Percentiles rank a stretch among this genome's conserved stretches.
Conservation (phyloP, 164 flowering plant genomes). For the Nymphaea thermarum region DNA sequence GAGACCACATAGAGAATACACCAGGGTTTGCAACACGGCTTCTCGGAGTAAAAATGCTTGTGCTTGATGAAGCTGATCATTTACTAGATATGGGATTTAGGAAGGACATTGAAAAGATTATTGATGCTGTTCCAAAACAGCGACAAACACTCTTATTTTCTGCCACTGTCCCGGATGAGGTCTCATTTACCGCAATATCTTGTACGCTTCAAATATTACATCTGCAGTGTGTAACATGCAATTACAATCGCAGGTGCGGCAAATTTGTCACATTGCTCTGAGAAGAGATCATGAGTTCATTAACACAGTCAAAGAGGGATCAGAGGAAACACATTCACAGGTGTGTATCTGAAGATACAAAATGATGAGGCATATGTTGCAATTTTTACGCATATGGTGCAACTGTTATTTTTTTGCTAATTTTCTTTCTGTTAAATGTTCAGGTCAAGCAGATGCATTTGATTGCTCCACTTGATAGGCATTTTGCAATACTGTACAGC, state of each 20-base stretch:
- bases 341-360: conserved; percentile 16
- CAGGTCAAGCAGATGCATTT: conserved; percentile 86
- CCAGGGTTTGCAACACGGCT: conserved; percentile 84
- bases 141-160: conserved; percentile 94
- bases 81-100: conserved; percentile 95
- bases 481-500: conserved; percentile 52
- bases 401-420: not conserved
- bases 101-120: conserved; percentile 76
- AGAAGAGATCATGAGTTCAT: conserved; percentile 87
- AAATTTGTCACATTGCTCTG: conserved; percentile 83
- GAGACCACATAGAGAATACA: conserved; percentile 90
- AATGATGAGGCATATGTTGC: not conserved
- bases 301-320: conserved; percentile 83
- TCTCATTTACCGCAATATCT: conserved; percentile 6
- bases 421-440: conserved; percentile 6
- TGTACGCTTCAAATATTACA: not conserved
- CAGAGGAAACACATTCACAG: conserved; percentile 90
- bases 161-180: conserved; percentile 97
- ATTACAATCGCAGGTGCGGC: conserved; percentile 57
- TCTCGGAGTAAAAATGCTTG: conserved; percentile 91
- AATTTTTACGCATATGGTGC: not conserved
- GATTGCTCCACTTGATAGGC: conserved; percentile 72
- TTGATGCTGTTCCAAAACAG: conserved; percentile 90
- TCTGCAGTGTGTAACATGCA: not conserved
- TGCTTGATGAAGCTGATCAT: conserved; percentile 98